These are phyloP conservation scores for Abelmoschus esculentus DNA, from an alignment of 345 rosid genomes.

Conservation along the genomic window DNA sequence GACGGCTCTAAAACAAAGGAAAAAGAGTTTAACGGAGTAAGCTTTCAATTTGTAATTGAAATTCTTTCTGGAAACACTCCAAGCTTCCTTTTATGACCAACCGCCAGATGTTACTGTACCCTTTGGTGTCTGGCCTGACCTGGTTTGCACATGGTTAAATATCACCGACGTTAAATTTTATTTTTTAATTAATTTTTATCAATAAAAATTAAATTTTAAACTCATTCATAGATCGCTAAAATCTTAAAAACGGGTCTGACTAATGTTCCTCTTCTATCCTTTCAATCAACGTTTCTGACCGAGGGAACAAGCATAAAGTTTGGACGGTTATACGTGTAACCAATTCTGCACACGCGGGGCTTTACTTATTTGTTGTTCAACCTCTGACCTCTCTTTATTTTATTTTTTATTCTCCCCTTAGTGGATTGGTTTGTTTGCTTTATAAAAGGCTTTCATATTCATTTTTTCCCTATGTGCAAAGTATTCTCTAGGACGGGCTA, in stretches of 20 bases:
- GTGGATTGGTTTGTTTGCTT: neutral
- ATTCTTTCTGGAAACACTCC: constrained; percentile 2
- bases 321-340: constrained; percentile 4
- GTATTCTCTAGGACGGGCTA: neutral
- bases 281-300: neutral
- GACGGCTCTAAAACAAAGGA: neutral
- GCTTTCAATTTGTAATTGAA: constrained; percentile 5
- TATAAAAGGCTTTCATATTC: neutral
- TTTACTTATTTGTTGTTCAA: neutral
- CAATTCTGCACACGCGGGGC: neutral
- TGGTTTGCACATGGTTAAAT: too few species aligned
- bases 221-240: too few species aligned
- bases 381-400: neutral
- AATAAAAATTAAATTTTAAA: too few species aligned
- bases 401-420: neutral
- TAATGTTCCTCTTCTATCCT: neutral
- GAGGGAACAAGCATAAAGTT: neutral
- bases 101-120: constrained; percentile 17
- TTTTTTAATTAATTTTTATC: too few species aligned
- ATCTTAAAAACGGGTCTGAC: too few species aligned
- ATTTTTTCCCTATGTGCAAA: neutral
- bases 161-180: too few species aligned
- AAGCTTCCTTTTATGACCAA: constrained; percentile 25
- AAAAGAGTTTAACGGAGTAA: neutral
- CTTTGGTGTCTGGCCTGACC: too few species aligned